Percentiles rank a stretch among this genome's conserved stretches.
These are phyloP conservation scores for Chytridium lagenaria DNA, from an alignment of 371 early-diverging fungal species.

Conservation along the genomic window DNA sequence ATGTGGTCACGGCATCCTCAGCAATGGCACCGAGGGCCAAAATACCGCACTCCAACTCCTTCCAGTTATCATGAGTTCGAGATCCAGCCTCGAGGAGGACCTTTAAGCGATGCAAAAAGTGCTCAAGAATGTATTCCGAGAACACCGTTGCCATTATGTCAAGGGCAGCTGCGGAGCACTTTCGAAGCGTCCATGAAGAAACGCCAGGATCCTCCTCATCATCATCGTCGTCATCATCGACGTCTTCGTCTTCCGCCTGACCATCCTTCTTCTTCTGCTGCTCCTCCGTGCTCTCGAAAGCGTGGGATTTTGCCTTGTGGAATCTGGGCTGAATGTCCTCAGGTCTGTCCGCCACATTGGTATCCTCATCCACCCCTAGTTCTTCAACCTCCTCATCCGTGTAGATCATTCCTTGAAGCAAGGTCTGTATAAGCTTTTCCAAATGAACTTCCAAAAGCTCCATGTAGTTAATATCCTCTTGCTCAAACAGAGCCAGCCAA, in stretches of 20 bases:
- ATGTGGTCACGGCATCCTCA: conserved; percentile 84
- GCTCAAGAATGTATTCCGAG: conserved; percentile 76
- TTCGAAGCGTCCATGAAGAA: conserved; percentile 95
- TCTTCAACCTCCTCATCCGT: conserved; percentile 85
- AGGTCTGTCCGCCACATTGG: conserved; percentile 78
- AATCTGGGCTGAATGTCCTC: conserved; percentile 94
- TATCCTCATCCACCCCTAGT: conserved; percentile 66
- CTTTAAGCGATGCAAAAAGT: conserved; percentile 87
- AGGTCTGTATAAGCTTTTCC: conserved; percentile 82
- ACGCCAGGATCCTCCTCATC: conserved; percentile 89
- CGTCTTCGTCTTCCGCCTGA: conserved; percentile 43
- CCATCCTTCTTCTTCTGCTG: conserved; percentile 32
- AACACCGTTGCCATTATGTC: conserved; percentile 91
- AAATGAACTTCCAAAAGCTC: conserved; percentile 82
- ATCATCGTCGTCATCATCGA: conserved; percentile 82
- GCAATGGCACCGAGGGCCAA: conserved; percentile 96
- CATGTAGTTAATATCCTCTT: conserved; percentile 66
- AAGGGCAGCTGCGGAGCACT: conserved; percentile 95
- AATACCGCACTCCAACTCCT: conserved; percentile 90
- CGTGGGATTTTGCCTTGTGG: conserved; percentile 83
- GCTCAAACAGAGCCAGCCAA: conserved; percentile 95
- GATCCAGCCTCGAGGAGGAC: conserved; percentile 58
- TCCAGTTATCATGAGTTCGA: conserved; percentile 79
- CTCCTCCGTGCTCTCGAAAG: conserved; percentile 63
- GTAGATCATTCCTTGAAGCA: conserved; percentile 94